Evolutionary conservation across 2,329 filamentous ascomycete genomes (phyloP), one percentile per base, ranked within the genome.

Genomic region (Myotisia sp.): DNA sequence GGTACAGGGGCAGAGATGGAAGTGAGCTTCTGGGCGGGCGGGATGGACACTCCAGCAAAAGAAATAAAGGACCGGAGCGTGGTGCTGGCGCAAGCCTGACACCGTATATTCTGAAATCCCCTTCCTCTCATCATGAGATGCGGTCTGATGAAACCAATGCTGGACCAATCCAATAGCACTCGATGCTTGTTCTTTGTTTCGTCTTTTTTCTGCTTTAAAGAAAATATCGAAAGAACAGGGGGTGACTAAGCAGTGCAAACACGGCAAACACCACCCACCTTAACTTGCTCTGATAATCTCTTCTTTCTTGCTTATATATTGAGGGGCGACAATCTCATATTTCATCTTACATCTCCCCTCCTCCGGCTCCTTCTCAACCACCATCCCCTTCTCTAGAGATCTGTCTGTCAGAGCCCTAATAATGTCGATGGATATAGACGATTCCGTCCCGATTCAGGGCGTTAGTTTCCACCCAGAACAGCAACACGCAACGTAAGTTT

Each of bases 391-490:
- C 29, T 10, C 22, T 9, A 8, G 1, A 12, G 16, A 10, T 26
- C 23, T 34, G 8, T 18, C 20, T 26, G 6, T 19, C 26, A 33
- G n/a, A 33, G 9, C 47, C 20, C n/a, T 42, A 47, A 60, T 44
- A 13, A 70, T 69, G 65, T 65, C 64, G 53, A 74, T 74, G 70
- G 70, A 74, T 50, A 42, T 73, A 41, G 70, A 74, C 54, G 60
- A 58, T 17, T 66, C 68, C 31, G 62, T 73, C 33, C 62, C 67
- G 42, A 61, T 71, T 20, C 35, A 44, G 21, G 34, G 32, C 49
- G 50, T 54, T 38, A 52, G 52, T 24, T 49, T 55, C 41, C 43
- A 56, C 31, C 49, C 56, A 35, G 54, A 56, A 39, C 51, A 54
- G 46, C 47, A 50, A 36, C 54, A 62, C 42, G 71, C 73, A 42